These are phyloP conservation scores for Saturnispora galanensis DNA, from an alignment of 805 yeast genomes.

Conservation along the genomic window DNA sequence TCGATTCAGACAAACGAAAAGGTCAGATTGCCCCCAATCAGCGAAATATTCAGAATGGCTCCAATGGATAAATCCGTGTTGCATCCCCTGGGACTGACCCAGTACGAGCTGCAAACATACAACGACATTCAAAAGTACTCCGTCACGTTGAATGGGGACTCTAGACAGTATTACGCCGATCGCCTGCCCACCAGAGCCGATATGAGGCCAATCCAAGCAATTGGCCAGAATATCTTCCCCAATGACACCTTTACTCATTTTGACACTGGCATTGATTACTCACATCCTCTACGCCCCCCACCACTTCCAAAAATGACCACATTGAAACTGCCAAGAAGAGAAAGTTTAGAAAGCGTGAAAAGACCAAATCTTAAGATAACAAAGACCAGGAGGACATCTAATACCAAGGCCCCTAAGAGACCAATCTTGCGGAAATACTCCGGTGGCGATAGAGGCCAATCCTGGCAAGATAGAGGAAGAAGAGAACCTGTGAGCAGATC, in stretches of 20 bases:
- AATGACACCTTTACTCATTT: not conserved
- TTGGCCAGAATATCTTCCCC: not conserved
- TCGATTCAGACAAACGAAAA: slow-evolving; percentile 7
- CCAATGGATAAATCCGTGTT: slow-evolving; percentile 15
- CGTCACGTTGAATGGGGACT: slow-evolving; percentile 8
- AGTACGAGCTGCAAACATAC: slow-evolving; percentile 6
- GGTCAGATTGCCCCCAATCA: slow-evolving; percentile 19
- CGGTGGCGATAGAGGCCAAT: slow-evolving; percentile 1
- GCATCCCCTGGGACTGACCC: slow-evolving; percentile 14
- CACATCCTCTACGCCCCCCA: not conserved
- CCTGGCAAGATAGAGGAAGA: not conserved
- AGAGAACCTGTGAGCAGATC: not conserved
- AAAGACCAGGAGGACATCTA: slow-evolving; percentile 7
- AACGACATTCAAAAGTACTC: slow-evolving; percentile 6
- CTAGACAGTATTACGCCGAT: slow-evolving; percentile 6
- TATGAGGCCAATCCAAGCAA: not conserved
- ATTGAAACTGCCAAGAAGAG: not conserved
- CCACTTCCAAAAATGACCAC: not conserved
- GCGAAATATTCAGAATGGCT: slow-evolving; percentile 11
- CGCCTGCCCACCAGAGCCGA: not conserved
- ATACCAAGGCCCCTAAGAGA: not conserved
- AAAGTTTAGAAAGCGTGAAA: no score
- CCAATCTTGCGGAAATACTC: not conserved
- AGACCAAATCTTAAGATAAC: slow-evolving; percentile 1
- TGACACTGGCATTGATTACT: not conserved